Conservation (phyloP, 768 basidiomycete species). For the Naganishia vishniacii region DNA sequence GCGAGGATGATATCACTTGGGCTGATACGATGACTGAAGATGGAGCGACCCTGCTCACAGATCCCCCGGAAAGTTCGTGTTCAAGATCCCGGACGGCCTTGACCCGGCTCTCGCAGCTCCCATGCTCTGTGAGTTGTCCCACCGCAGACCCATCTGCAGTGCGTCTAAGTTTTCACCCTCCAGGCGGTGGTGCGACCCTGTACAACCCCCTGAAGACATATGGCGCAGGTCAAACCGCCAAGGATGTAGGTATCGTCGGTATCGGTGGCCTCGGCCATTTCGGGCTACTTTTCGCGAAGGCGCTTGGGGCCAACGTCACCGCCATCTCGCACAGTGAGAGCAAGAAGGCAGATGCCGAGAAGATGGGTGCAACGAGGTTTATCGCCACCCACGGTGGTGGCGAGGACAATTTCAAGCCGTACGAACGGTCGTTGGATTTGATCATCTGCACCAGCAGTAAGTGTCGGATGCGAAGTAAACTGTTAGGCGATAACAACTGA, state of each 20-base stretch:
- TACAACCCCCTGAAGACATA: constrained; percentile 39
- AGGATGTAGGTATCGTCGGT: constrained; percentile 45
- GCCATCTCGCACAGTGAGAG: constrained; percentile 58
- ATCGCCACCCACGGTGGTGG: constrained; percentile 52
- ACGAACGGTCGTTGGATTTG: constrained; percentile 47
- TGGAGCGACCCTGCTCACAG: not conserved
- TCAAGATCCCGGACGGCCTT: constrained; percentile 63
- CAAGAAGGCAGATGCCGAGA: constrained; percentile 58
- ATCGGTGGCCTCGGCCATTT: constrained; percentile 42
- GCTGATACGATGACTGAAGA: no score
- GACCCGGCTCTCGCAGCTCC: constrained; percentile 49
- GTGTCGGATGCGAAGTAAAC: constrained; percentile 47
- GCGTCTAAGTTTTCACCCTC: no score
- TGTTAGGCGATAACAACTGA: no score
- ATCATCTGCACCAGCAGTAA: constrained; percentile 52
- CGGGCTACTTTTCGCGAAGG: constrained; percentile 52
- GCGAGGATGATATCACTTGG: not conserved
- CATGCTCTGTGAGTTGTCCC: constrained; percentile 35
- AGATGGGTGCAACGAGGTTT: constrained; percentile 58
- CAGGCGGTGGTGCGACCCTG: constrained; percentile 40
- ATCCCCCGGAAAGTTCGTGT: constrained; percentile 52
- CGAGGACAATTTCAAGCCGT: constrained; percentile 40
- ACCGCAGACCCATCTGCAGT: no score
- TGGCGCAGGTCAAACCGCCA: constrained; percentile 42
- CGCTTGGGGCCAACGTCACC: constrained; percentile 58